Percentiles rank a stretch among this genome's conserved stretches.
Evolutionary conservation across 2,329 filamentous ascomycete genomes (phyloP).

Genomic region (Fusarium fujikuroi): DNA sequence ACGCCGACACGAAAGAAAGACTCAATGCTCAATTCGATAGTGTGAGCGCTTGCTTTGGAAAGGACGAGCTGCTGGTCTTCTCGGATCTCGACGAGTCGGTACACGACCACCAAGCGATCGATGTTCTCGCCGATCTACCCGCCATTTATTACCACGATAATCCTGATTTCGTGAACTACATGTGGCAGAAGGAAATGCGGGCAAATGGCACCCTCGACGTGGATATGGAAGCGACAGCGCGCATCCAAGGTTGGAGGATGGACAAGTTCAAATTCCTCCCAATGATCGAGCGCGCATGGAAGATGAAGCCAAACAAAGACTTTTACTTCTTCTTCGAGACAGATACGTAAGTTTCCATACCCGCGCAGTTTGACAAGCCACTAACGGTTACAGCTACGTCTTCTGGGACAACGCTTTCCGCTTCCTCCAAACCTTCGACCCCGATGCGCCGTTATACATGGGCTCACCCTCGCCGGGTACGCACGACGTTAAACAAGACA

Average conservation of each 20-base stretch:
- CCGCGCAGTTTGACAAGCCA: neutral
- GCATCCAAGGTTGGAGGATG: slow-evolving; percentile 60
- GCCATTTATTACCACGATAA: slow-evolving; percentile 51
- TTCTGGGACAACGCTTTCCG: slow-evolving; percentile 58
- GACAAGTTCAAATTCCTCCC: slow-evolving; percentile 69
- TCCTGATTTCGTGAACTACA: slow-evolving; percentile 53
- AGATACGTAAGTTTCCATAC: slow-evolving; percentile 57
- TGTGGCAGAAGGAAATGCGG: slow-evolving; percentile 52
- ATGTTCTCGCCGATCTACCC: slow-evolving; percentile 60
- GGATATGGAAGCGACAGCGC: slow-evolving; percentile 46
- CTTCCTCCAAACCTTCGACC: slow-evolving; percentile 60
- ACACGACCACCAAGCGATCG: slow-evolving; percentile 55
- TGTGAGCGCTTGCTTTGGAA: slow-evolving; percentile 61
- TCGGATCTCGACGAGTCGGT: slow-evolving; percentile 62
- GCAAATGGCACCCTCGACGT: slow-evolving; percentile 48
- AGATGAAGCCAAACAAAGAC: slow-evolving; percentile 57
- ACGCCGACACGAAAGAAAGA: slow-evolving; percentile 45
- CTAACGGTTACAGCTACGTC: slow-evolving; percentile 39
- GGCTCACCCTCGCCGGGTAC: slow-evolving; percentile 59
- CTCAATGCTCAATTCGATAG: slow-evolving; percentile 59
- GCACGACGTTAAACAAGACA: slow-evolving; percentile 43
- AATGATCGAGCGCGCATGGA: slow-evolving; percentile 63
- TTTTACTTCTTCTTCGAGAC: slow-evolving; percentile 69
- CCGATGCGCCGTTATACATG: slow-evolving; percentile 57
- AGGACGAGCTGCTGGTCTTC: slow-evolving; percentile 57